These are phyloP conservation scores for Xylaria intraflava DNA, from an alignment of 495 filamentous ascomycete genomes.

Conservation along the genomic window DNA sequence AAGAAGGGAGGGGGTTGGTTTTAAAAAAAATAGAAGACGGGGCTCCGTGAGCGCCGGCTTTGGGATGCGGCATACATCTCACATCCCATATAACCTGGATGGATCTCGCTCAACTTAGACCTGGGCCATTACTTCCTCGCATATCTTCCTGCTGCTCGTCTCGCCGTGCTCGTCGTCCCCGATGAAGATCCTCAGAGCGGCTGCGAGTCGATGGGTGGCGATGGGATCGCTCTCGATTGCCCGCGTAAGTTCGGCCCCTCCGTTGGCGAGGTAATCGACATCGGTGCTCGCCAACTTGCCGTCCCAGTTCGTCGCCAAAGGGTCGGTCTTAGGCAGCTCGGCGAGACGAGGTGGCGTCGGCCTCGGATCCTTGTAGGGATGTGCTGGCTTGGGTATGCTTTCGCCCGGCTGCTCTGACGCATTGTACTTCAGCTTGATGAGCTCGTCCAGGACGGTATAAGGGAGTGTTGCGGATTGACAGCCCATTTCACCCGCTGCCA, in stretches of 20 bases:
- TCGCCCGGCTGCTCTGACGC: constrained; percentile 11
- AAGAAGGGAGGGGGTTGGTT: too few relatives aligned
- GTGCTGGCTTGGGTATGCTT: constrained; percentile 17
- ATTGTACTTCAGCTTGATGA: constrained; percentile 19
- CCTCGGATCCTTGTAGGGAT: constrained; percentile 17
- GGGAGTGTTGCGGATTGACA: constrained; percentile 25
- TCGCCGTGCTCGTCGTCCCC: constrained; percentile 21
- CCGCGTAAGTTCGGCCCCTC: constrained; percentile 22
- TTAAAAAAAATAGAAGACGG: neutral
- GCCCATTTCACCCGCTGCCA: constrained; percentile 24
- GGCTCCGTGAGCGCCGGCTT: too few relatives aligned
- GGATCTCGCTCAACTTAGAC: neutral
- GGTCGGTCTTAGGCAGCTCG: constrained; percentile 18
- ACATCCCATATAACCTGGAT: neutral
- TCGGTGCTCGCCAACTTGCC: constrained; percentile 21
- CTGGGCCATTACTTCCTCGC: constrained; percentile 18
- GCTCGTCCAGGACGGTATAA: constrained; percentile 17
- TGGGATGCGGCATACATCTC: neutral
- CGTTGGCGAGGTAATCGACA: constrained; percentile 25
- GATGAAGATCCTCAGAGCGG: constrained; percentile 19
- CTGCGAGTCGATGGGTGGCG: constrained; percentile 11
- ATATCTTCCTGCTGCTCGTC: constrained; percentile 21
- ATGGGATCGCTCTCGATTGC: constrained; percentile 20
- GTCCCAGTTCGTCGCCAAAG: constrained; percentile 15
- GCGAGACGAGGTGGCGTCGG: constrained; percentile 16